Evolutionary conservation across 805 yeast species (phyloP), one percentile per base, ranked within the genome.

Genomic region (Saccharomyces eubayanus): DNA sequence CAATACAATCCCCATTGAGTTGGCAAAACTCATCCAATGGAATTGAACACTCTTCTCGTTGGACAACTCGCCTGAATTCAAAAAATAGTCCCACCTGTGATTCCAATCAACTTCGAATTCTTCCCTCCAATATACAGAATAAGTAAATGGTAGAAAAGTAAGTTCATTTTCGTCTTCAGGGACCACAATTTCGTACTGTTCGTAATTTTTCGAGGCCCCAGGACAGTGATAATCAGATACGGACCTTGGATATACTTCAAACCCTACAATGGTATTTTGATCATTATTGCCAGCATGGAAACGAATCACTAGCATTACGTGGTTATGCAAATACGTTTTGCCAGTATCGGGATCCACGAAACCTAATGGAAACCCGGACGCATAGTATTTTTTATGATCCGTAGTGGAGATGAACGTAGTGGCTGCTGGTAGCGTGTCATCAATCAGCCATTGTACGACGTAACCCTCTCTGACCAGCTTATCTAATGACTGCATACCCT

Each of bases 91-190:
- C 94, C 95, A 88, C 60, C 96, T 75, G 55, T 82, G 75, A 50
- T 77, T 75, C 78, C 89, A 86, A 28, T 78, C 77, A 27, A 87
- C 73, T 2, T 81, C 77, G 46, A 73, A 72, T 55, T 89, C 96
- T 65, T 89, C 95, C 66, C 94, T 76, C 95, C 96, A 89, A 64
- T 85, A 85, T 2, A 90, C 89, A 0, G 96, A 81, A 62, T 89
- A 90, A 0, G 96, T 85, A 69, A 82, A 89, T 3, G 92, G 91
- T 31, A 89, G 78, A 40, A 74, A 64, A 1, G 72, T 64, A n/a
- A 67, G 61, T 11, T 72, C 75, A 16, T 55, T 60, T 31, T 58
- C 59, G 8, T 71, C 71, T 9, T 72, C 64, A 28, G 73, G 70
- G 4, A 77, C 69, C 21, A 77, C 70, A 6, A 89, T 64, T 43